Evolutionary conservation across 768 basidiomycete genomes (phyloP).

Genomic region (Sarcomyxa edulis): DNA sequence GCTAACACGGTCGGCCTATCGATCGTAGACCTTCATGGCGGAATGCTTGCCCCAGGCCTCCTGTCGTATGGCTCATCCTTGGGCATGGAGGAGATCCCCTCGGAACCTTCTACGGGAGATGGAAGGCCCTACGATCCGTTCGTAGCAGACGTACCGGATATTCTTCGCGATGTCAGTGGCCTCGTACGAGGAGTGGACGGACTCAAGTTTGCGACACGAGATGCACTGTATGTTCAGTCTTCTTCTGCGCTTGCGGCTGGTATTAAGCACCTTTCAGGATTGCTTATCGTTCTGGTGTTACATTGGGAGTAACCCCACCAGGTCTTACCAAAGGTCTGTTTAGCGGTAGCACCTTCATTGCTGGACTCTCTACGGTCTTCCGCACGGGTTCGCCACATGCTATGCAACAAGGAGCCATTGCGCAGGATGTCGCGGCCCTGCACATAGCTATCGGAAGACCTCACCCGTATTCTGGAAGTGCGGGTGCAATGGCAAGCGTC

Average conservation of each 20-base stretch:
- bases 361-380: conserved; percentile 60
- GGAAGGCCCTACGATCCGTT: conserved; percentile 58
- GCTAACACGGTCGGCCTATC: too few species aligned
- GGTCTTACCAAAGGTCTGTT: conserved; percentile 35
- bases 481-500: too few species aligned
- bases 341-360: conserved; percentile 39
- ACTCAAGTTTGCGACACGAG: conserved; percentile 63
- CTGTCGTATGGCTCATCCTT: conserved; percentile 63
- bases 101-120: conserved; percentile 65
- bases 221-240: conserved; percentile 56
- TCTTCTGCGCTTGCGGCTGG: conserved; percentile 3
- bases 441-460: conserved; percentile 51
- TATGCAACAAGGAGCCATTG: conserved; percentile 54
- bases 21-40: conserved; percentile 64
- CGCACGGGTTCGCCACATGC: conserved; percentile 51
- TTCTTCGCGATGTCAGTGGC: conserved; percentile 47
- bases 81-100: conserved; percentile 70
- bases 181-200: conserved; percentile 65
- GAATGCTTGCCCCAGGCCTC: conserved; percentile 62
- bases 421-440: conserved; percentile 57
- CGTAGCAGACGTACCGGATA: conserved; percentile 28
- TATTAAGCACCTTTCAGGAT: conserved; percentile 44
- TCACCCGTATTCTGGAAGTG: conserved; percentile 25
- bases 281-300: conserved; percentile 65
- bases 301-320: conserved; percentile 50